phyloP scores from a whole-genome alignment of 2,329 filamentous ascomycete species.

The Nemania sp. region DNA sequence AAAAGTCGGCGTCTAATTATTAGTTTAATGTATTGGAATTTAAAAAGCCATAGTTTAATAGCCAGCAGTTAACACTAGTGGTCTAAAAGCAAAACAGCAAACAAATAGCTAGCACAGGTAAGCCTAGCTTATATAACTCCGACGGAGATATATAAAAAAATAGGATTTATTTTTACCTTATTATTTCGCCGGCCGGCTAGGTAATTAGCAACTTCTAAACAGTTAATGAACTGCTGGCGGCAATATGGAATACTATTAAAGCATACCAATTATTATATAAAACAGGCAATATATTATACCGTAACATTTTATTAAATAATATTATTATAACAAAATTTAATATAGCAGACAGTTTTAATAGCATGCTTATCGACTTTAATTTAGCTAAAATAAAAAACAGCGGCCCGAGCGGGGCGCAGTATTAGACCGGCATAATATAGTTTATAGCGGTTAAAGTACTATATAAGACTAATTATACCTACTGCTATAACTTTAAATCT shows the following conservation, averaged over 20 bases:
- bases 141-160: neutral
- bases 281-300: slow-evolving; percentile 21
- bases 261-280: slow-evolving; percentile 21
- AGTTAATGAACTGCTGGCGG: slow-evolving; percentile 11
- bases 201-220: neutral
- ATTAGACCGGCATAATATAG: neutral
- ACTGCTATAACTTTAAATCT: slow-evolving; percentile 26
- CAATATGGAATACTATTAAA: slow-evolving; percentile 21
- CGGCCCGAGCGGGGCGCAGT: neutral
- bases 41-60: neutral
- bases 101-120: neutral
- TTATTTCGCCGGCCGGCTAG: neutral
- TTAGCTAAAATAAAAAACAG: slow-evolving; percentile 12
- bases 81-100: neutral
- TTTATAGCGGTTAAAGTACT: slow-evolving; percentile 28
- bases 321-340: slow-evolving; percentile 19
- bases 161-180: slow-evolving; percentile 9
- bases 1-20: no score
- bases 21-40: neutral
- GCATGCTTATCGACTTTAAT: slow-evolving; percentile 28
- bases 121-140: neutral
- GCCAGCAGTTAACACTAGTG: neutral
- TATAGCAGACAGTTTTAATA: slow-evolving; percentile 5
- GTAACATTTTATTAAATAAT: slow-evolving; percentile 22
- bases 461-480: slow-evolving; percentile 19